Evolutionary conservation across 2,329 filamentous ascomycete genomes (phyloP), one percentile per base, ranked within the genome.

Genomic region (Pseudocercospora cruenta): DNA sequence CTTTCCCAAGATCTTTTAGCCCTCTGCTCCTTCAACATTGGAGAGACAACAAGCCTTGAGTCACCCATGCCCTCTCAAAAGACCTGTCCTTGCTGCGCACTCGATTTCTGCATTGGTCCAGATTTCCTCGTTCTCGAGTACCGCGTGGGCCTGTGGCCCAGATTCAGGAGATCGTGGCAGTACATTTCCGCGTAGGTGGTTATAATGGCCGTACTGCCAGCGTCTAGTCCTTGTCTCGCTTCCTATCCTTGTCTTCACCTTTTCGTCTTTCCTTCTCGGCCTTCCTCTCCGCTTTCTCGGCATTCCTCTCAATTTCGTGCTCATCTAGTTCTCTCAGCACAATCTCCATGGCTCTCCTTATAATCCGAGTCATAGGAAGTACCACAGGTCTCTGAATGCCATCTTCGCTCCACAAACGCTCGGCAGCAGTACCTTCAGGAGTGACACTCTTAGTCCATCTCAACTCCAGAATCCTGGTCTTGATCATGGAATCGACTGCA

Each of bases 381-480:
- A 70, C 66, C 9, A 70, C 54, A 3, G 66, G 68, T 45, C 68
- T 43, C 49, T 68, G 58, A 2, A 70, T 64, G 1, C 68, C 68
- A 59, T 70, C 68, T 22, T 66, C 26, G 19, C 49, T 65, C 68
- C 68, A 70, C 2, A 64, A 58, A 9, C 62, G 55, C 51, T 70
- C 66, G 14, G 66, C 58, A 54, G 66, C 63, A 43, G 28, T 58
- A 16, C 68, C 66, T n/a, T 70, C 68, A 6, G 58, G 57, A 12
- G 63, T 60, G 1, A 70, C 58, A 14, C 66, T 68, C 45, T 58
- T 66, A 16, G 66, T 70, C 68, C 68, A 70, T 16, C 68, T 54
- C 49, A 70, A 43, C n/a, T 70, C 68, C 19, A 70, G 57, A 3
- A 70, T 67, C 45, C 68, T 61, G 26, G 68, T 67, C 57, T 70